These are phyloP conservation scores for Beverwykella pulmonaria DNA, from an alignment of 495 filamentous ascomycete genomes.

Conservation along the genomic window DNA sequence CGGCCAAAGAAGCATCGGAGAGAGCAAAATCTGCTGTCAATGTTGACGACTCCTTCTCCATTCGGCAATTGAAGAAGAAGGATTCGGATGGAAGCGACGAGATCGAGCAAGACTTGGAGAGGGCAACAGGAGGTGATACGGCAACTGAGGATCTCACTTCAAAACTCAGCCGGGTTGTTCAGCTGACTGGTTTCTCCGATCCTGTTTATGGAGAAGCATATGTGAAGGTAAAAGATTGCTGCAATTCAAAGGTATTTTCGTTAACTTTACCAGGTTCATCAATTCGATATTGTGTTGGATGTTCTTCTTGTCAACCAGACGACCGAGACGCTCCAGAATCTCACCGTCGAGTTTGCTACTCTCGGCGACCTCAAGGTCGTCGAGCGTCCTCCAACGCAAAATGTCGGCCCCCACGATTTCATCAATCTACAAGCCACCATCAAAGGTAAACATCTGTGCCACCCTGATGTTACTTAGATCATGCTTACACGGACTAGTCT, in stretches of 20 bases:
- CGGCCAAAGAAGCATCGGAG: constrained; percentile 84
- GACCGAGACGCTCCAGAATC: constrained; percentile 91
- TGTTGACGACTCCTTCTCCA: constrained; percentile 90
- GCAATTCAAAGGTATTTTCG: neutral
- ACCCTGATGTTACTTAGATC: neutral
- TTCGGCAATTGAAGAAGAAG: constrained; percentile 89
- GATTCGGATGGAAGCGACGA: constrained; percentile 81
- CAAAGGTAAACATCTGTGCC: constrained; percentile 54
- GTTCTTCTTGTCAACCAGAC: constrained; percentile 98
- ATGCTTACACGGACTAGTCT: constrained; percentile 56
- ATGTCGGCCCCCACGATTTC: constrained; percentile 93
- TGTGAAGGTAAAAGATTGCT: constrained; percentile 60
- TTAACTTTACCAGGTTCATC: constrained; percentile 64
- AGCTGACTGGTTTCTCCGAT: constrained; percentile 98
- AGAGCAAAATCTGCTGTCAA: constrained; percentile 94
- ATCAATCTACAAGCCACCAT: constrained; percentile 98
- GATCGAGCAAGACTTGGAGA: constrained; percentile 86
- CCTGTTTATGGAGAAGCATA: constrained; percentile 98
- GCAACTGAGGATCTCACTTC: constrained; percentile 82
- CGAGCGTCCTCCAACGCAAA: constrained; percentile 92
- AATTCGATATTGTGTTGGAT: constrained; percentile 98
- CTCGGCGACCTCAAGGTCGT: constrained; percentile 98
- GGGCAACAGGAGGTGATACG: constrained; percentile 88
- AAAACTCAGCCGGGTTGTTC: constrained; percentile 94
- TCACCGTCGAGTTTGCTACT: constrained; percentile 97